Evolutionary conservation across 768 basidiomycete species (phyloP).

Genomic region (Tephrocybe rancida): DNA sequence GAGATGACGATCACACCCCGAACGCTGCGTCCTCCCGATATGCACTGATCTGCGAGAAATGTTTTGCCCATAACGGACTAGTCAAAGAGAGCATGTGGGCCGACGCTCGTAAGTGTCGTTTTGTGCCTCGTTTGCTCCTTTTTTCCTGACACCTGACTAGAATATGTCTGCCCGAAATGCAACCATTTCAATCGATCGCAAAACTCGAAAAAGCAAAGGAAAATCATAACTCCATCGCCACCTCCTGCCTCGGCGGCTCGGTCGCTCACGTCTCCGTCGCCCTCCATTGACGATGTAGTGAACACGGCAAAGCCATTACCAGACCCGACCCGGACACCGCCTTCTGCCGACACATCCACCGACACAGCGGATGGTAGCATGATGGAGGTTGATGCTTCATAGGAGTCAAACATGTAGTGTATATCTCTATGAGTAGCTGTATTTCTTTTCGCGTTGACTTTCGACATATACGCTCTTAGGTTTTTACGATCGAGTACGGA

Average conservation of each 20-base stretch:
- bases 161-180: conserved; percentile 87
- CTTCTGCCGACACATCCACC: conserved; percentile 19
- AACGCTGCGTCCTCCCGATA: conserved; percentile 58
- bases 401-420: conserved; percentile 6
- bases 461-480: neutral
- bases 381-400: conserved; percentile 35
- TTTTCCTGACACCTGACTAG: conserved; percentile 36
- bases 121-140: neutral
- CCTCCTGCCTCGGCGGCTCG: conserved; percentile 9
- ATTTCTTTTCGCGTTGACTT: neutral
- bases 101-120: conserved; percentile 67
- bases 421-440: neutral
- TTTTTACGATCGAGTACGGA: no score
- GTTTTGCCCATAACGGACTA: conserved; percentile 87
- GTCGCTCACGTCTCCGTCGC: conserved; percentile 6
- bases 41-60: conserved; percentile 87
- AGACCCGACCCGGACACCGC: conserved; percentile 20
- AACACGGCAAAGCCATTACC: neutral
- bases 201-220: conserved; percentile 34
- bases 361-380: conserved; percentile 25
- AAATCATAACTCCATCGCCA: conserved; percentile 22
- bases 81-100: conserved; percentile 83
- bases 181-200: conserved; percentile 73
- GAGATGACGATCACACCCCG: conserved; percentile 62
- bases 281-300: conserved; percentile 5